Base-by-base conservation (phyloP, 495 filamentous ascomycete genomes). In the Penicillium coffeae region DNA sequence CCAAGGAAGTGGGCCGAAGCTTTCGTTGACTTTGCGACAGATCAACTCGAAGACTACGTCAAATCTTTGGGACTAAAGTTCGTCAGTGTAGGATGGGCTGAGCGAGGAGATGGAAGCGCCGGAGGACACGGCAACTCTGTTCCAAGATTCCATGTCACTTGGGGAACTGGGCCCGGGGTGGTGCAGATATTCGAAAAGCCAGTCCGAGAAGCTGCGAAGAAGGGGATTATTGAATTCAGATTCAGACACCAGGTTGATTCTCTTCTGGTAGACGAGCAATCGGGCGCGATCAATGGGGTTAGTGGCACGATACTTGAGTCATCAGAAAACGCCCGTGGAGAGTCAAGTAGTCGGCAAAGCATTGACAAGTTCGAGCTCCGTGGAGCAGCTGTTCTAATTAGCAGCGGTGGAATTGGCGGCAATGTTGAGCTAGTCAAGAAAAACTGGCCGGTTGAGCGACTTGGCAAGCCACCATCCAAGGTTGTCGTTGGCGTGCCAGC, bases 61-160 rank as follows among this genome's bases (percentile, higher is more conserved):
- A 45, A 45, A 21, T 33, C 42, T 19, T 30, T 45, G 9, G 42
- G 42, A 16, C 34, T 45, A 30, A 35, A 10, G 13, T 19, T 45
- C 14, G n/a, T 45, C 30, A 45, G 18, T 14, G 42, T 45, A 12
- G 25, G 42, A 6, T 45, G 42, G 42, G 42, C 42, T 9, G 42
- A 45, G 21, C 30, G 42, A 45, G 42, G 42, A 16, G 30, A 33
- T 19, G 42, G 42, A 21, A 18, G 15, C 13, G 42, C 42, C 21
- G 42, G 27, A 18, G 42, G 42, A 18, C 42, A 45, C 34, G 42
- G 42, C 32, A 45, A 45, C 30, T 45, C 42, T 27, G 42, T 45
- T 20, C 42, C 42, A 14, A 45, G 42, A 36, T 45, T 45, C 21
- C 42, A 45, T 21, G 8, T 30, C 3, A 34, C 42, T 34, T 45